Percentiles rank a stretch among this genome's conserved stretches.
Evolutionary conservation across 164 flowering plant species (phyloP).

Genomic region (Malania oleifera): DNA sequence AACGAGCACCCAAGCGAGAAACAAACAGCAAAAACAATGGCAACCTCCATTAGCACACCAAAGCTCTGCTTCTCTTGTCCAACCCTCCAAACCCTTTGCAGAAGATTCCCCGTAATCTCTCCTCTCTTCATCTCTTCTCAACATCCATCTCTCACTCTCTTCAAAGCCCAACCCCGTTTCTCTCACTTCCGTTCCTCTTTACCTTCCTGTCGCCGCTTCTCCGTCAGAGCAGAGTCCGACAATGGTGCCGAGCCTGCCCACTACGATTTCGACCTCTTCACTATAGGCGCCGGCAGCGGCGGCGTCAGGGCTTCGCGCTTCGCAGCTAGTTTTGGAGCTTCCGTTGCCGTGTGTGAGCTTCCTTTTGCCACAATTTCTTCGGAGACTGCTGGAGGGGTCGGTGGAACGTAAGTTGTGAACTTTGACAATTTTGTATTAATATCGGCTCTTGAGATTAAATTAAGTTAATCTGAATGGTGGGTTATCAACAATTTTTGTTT

Average conservation of each 20-base stretch:
- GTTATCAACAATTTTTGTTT: too few relatives aligned
- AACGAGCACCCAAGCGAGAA: not conserved
- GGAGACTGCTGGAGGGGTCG: slow-evolving; percentile 81
- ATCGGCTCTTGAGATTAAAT: too few relatives aligned
- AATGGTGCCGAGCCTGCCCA: slow-evolving; percentile 40
- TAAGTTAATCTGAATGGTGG: too few relatives aligned
- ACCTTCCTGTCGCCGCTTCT: slow-evolving; percentile 15
- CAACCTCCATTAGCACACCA: slow-evolving; percentile 18
- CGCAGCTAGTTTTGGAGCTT: slow-evolving; percentile 59
- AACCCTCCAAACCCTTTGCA: slow-evolving; percentile 35
- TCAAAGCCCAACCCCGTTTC: slow-evolving; percentile 15
- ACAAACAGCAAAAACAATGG: not conserved
- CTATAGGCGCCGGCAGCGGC: slow-evolving; percentile 82
- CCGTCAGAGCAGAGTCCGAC: slow-evolving; percentile 37
- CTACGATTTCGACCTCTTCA: slow-evolving; percentile 74
- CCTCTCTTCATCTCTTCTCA: slow-evolving; percentile 15
- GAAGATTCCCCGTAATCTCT: slow-evolving; percentile 17
- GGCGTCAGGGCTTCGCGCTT: slow-evolving; percentile 80
- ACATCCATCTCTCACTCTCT: slow-evolving; percentile 22
- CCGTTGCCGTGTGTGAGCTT: slow-evolving; percentile 88
- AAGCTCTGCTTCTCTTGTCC: slow-evolving; percentile 39
- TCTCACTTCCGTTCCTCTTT: slow-evolving; percentile 5
- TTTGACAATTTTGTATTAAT: too few relatives aligned
- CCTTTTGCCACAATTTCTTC: slow-evolving; percentile 87
- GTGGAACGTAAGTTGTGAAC: slow-evolving; percentile 93